Percentiles rank a stretch among this genome's conserved stretches.
Conservation (phyloP, 106 monocot species). For the Phalaenopsis aphrodite region DNA sequence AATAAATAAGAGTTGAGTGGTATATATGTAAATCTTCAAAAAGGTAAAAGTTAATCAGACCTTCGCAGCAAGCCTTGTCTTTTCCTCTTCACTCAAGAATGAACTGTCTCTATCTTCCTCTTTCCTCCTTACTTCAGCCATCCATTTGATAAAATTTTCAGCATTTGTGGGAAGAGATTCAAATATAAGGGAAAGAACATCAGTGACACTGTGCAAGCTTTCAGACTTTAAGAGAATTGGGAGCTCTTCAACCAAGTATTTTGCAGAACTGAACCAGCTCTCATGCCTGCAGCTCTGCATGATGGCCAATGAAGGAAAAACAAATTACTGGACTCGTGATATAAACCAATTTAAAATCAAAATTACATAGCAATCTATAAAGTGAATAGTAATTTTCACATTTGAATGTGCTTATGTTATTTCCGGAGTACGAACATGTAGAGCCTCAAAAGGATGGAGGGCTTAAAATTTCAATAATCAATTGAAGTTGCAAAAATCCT, state of each 20-base stretch:
- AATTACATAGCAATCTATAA: not conserved
- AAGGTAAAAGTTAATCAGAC: conserved; percentile 23
- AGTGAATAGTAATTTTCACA: not conserved
- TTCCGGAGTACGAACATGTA: not conserved
- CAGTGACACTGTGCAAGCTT: conserved; percentile 26
- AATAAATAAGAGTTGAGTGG: too few species aligned
- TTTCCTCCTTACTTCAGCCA: conserved; percentile 70
- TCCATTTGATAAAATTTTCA: conserved; percentile 87
- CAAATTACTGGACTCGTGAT: not conserved
- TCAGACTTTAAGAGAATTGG: conserved; percentile 52
- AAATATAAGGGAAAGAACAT: conserved; percentile 52
- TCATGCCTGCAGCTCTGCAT: conserved; percentile 89
- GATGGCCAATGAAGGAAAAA: not conserved
- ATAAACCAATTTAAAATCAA: not conserved
- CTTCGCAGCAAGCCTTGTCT: conserved; percentile 72
- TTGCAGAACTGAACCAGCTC: conserved; percentile 60
- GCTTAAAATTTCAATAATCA: too few species aligned
- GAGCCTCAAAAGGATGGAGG: not conserved
- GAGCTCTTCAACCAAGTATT: conserved; percentile 66
- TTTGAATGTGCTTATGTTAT: not conserved
- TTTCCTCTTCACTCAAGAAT: conserved; percentile 69
- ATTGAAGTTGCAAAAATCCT: too few species aligned
- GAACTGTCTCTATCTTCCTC: conserved; percentile 48
- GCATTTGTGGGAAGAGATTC: conserved; percentile 54
- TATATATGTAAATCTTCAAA: too few species aligned